Evolutionary conservation across 1,139 yeast genomes (phyloP).

Genomic region (Taphrina communis): DNA sequence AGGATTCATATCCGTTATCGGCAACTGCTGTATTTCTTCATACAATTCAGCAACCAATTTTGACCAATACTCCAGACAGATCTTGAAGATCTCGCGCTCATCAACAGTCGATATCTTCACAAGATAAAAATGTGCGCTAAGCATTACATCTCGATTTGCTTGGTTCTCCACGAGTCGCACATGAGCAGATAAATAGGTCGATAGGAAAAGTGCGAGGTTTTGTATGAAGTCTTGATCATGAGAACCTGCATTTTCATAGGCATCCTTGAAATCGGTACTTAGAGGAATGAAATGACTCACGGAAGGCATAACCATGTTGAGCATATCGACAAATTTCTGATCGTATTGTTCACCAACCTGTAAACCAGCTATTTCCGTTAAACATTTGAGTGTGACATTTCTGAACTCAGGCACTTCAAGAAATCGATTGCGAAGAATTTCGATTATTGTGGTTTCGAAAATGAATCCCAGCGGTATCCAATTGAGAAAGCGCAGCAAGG

Average conservation of each 20-base stretch:
- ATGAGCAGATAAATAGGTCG: constrained; percentile 82
- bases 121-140: constrained; percentile 78
- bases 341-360: constrained; percentile 66
- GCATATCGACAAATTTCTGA: constrained; percentile 70
- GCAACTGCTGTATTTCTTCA: constrained; percentile 81
- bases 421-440: constrained; percentile 71
- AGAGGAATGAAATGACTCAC: constrained; percentile 75
- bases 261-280: constrained; percentile 63
- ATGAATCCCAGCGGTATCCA: constrained; percentile 94
- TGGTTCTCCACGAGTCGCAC: constrained; percentile 72
- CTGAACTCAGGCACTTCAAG: constrained; percentile 80
- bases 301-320: constrained; percentile 74
- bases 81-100: constrained; percentile 93
- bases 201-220: constrained; percentile 90
- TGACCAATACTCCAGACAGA: constrained; percentile 93
- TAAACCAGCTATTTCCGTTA: constrained; percentile 84
- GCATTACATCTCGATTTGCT: constrained; percentile 64
- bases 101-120: constrained; percentile 87
- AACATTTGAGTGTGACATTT: constrained; percentile 82
- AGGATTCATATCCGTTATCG: constrained; percentile 73
- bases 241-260: constrained; percentile 77
- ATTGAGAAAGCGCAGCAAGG: constrained; percentile 81
- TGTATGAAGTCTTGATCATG: constrained; percentile 92
- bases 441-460: constrained; percentile 82
- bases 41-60: constrained; percentile 78